Evolutionary conservation across 352 stramenopile genomes (phyloP).

Genomic region (Albugo candida): DNA sequence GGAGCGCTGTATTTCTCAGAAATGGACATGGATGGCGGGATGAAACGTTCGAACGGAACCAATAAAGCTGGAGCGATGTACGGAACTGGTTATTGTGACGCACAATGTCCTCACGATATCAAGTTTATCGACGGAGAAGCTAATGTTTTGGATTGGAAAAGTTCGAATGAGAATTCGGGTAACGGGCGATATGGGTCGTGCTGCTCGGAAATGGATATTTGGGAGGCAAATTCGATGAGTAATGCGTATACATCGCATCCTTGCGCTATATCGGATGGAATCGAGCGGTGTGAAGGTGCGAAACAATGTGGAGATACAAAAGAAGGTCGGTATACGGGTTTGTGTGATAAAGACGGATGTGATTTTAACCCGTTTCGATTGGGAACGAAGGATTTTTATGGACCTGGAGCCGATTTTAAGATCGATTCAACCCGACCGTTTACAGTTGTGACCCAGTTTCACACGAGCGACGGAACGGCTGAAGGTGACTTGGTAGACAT

Average conservation of each 20-base stretch:
- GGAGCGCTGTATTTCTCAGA: slow-evolving; percentile 4
- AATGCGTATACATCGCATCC: slow-evolving; percentile 12
- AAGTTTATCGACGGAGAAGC: slow-evolving; percentile 67
- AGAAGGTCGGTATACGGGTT: slow-evolving; percentile 42
- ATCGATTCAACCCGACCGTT: slow-evolving; percentile 45
- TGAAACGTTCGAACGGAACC: neutral
- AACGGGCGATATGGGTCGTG: slow-evolving; percentile 37
- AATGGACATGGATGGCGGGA: slow-evolving; percentile 1
- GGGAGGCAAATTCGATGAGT: slow-evolving; percentile 13
- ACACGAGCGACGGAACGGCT: slow-evolving; percentile 33
- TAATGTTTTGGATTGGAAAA: slow-evolving; percentile 33
- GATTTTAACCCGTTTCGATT: slow-evolving; percentile 57
- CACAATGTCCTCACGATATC: slow-evolving; percentile 47
- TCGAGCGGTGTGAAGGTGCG: slow-evolving; percentile 16
- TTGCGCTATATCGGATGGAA: slow-evolving; percentile 11
- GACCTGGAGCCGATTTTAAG: slow-evolving; percentile 20
- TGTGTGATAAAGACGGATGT: slow-evolving; percentile 61
- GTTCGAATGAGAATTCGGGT: slow-evolving; percentile 20
- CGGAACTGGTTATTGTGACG: slow-evolving; percentile 55
- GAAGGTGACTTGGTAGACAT: slow-evolving; percentile 40
- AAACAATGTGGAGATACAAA: slow-evolving; percentile 26
- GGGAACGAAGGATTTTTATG: slow-evolving; percentile 46
- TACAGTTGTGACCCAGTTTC: slow-evolving; percentile 54
- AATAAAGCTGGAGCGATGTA: slow-evolving; percentile 20
- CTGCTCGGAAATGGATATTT: slow-evolving; percentile 32